Evolutionary conservation across 371 early-diverging fungal species (phyloP), one percentile per base, ranked within the genome.

Genomic region (Chytridiales sp.): DNA sequence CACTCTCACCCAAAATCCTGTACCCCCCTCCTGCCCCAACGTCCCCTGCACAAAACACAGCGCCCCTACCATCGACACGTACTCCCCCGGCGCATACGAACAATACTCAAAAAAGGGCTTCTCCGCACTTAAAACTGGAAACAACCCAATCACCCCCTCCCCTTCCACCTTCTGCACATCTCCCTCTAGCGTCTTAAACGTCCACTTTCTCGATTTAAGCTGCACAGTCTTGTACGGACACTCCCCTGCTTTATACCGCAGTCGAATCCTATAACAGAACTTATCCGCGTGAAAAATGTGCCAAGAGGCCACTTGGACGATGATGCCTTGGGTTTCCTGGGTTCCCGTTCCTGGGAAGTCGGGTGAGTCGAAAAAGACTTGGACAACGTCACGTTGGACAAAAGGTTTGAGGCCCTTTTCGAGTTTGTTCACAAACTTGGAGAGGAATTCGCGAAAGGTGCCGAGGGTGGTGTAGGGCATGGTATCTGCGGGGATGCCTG

Each of bases 141-240:
- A 56, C 8, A 19, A 24, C 13, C 63, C 63, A 41, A 62, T 62
- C 11, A 62, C 63, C 26, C 63, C 63, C 11, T 55, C 50, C n/a
- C 63, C 63, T 21, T 55, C 15, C 19, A 62, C 43, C 4, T 31
- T 19, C 11, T 32, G 32, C 29, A 39, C 35, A 3, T 26, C 35
- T 5, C 63, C 63, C 8, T 47, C 21, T 9, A 26, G 46, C 26
- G 26, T 42, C 9, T 15, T 36, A 31, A 62, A 62, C 27, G 17
- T 9, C 63, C 63, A 62, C 6, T 51, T 24, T 22, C 63, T 47
- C 9, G 31, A 2, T 4, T 38, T n/a, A 17, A 62, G 56, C 48
- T 62, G 63, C 29, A 48, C 56, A 6, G n/a, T 40, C 30, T 13
- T 24, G 31, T 27, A 49, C 15, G 41, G 34, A 35, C 63, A 62